Percentiles rank a stretch among this genome's conserved stretches.
Conservation (phyloP, 2,329 filamentous ascomycete species). For the Dendryphion nanum region DNA sequence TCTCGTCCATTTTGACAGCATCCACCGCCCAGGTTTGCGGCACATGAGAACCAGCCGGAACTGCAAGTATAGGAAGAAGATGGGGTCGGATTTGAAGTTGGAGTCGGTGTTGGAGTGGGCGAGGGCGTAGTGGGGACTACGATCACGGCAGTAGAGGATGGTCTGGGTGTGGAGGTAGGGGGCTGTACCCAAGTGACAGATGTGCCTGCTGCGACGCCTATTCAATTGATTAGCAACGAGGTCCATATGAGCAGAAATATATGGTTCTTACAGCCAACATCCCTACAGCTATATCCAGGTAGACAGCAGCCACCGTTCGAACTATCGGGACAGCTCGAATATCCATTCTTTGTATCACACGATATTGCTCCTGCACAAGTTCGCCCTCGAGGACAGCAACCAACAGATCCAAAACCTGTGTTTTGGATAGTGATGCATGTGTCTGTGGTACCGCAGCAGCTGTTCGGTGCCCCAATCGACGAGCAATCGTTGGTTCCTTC, state of each 20-base stretch:
- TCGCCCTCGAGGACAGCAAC: constrained; percentile 69
- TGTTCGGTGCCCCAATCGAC: constrained; percentile 64
- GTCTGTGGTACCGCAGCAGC: constrained; percentile 68
- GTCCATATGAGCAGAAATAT: background rate
- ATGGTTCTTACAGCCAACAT: constrained; percentile 63
- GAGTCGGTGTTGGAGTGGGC: constrained; percentile 14
- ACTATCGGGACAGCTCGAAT: constrained; percentile 63
- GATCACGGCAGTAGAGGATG: constrained; percentile 38
- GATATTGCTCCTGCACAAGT: constrained; percentile 64
- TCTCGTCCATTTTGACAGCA: constrained; percentile 48
- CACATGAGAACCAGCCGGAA: constrained; percentile 47
- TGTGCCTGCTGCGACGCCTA: constrained; percentile 30
- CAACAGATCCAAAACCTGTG: constrained; percentile 64
- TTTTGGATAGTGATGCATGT: constrained; percentile 65
- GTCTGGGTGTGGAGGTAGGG: constrained; percentile 22
- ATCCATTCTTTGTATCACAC: constrained; percentile 58
- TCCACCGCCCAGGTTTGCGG: constrained; percentile 47
- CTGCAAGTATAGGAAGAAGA: constrained; percentile 37
- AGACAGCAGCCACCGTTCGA: constrained; percentile 76
- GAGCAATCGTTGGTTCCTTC: constrained; percentile 64
- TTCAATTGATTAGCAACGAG: background rate
- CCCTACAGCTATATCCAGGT: constrained; percentile 66
- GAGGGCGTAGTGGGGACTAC: constrained; percentile 36
- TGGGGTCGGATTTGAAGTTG: constrained; percentile 12
- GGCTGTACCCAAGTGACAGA: constrained; percentile 29